Percentiles rank a stretch among this genome's conserved stretches.
Evolutionary conservation across 495 filamentous ascomycete species (phyloP).

Genomic region (Tuber brumale): DNA sequence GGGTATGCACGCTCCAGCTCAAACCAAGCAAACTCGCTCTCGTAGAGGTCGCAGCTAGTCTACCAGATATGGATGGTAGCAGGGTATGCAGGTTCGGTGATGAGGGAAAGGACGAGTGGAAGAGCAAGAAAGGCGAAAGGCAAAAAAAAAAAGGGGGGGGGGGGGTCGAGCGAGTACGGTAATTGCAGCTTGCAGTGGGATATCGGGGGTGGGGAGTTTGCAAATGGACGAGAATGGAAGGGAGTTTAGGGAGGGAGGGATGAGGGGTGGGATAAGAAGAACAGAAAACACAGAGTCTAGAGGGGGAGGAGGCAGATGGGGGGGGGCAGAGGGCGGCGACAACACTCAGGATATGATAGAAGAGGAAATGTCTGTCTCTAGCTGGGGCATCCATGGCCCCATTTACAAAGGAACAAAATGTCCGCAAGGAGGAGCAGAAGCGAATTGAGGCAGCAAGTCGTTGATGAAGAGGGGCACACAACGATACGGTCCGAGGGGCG

Average conservation of each 20-base stretch:
- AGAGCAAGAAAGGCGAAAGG: constrained; percentile 9
- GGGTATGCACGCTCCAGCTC: constrained; percentile 27
- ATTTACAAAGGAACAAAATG: constrained; percentile 9
- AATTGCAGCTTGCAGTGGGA: background rate
- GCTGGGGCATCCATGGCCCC: constrained; percentile 15
- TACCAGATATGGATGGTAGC: constrained; percentile 20
- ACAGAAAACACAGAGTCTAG: background rate
- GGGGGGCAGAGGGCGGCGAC: constrained; percentile 16
- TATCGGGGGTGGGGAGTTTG: constrained; percentile 1
- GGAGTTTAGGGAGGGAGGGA: constrained; percentile 5
- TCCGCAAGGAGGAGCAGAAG: constrained; percentile 9
- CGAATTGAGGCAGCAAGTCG: background rate
- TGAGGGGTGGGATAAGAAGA: constrained; percentile 5
- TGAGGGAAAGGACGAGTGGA: constrained; percentile 7
- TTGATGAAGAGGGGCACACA: background rate
- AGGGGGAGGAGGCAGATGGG: constrained; percentile 16
- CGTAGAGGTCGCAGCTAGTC: constrained; percentile 24
- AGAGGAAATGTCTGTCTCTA: constrained; percentile 13
- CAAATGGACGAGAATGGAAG: constrained; percentile 6
- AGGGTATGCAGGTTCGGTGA: constrained; percentile 3
- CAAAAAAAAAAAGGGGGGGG: constrained; percentile 6
- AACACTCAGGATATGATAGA: constrained; percentile 15
- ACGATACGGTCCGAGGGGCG: background rate
- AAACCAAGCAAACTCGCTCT: constrained; percentile 18
- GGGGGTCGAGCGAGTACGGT: constrained; percentile 8